Evolutionary conservation across 495 filamentous ascomycete genomes (phyloP).

Genomic region (Aspergillus sclerotiicarbonarius): DNA sequence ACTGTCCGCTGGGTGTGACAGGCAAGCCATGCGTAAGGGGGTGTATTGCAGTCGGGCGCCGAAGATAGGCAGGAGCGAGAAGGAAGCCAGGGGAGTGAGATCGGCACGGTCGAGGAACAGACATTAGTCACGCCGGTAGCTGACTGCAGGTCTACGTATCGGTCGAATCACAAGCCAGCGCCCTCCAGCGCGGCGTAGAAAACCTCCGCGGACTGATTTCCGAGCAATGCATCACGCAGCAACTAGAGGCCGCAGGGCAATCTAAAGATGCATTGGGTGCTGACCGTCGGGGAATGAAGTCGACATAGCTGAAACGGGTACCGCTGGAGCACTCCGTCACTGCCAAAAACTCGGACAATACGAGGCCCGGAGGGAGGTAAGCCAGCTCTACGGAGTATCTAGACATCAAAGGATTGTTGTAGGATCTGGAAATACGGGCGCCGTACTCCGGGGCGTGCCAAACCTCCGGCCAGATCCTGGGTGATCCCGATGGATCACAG

Average conservation of each 20-base stretch:
- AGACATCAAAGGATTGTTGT: background rate
- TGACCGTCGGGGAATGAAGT: too few relatives aligned
- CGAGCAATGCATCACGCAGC: background rate
- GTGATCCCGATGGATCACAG: background rate
- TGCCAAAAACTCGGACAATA: too few relatives aligned
- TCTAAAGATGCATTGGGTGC: background rate
- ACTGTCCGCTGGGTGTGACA: background rate
- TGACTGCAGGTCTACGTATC: too few relatives aligned
- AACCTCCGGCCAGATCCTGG: background rate
- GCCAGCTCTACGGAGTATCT: background rate
- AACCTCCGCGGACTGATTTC: background rate
- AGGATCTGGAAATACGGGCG: background rate
- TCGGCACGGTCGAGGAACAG: background rate
- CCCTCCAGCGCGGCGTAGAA: background rate
- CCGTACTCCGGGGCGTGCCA: background rate
- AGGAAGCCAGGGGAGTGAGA: background rate
- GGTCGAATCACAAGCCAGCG: too few relatives aligned
- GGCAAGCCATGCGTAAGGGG: background rate
- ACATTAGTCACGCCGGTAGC: background rate
- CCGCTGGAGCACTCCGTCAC: too few relatives aligned
- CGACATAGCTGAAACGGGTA: too few relatives aligned
- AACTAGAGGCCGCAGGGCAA: background rate
- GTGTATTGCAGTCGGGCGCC: background rate
- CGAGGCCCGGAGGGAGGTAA: too few relatives aligned
- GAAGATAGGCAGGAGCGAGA: background rate